Base-by-base conservation (phyloP, 345 rosid genomes). In the Acer saccharum region DNA sequence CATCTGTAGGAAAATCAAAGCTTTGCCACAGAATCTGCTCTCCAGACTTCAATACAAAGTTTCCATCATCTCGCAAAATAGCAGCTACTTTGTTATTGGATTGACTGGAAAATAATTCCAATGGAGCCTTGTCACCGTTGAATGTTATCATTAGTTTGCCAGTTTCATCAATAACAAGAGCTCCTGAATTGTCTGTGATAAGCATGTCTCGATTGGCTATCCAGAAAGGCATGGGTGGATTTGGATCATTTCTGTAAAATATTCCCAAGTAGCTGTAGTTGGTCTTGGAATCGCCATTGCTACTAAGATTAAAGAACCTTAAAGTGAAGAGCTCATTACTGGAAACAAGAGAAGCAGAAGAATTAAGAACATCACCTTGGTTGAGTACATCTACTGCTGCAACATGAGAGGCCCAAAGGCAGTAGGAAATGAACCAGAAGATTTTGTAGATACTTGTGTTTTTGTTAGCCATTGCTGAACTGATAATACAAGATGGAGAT, bases 51-150 rank as follows among this genome's bases (percentile, higher is more conserved):
- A 68, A 68, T 11, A 68, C 72, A 20, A 68, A 68, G 54, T 68
- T 68, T 44, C 72, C 72, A 41, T 44, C 16, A 44, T 68, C 72
- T 68, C 44, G 29, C 57, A 68, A 44, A n/a, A 39, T 25, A 46
- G 57, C 72, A 68, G 9, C 3, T 46, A 44, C 14, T 4, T 44
- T 43, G 14, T 32, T 11, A 11, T 23, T 21, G 23, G 57, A 68
- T 46, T 8, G 72, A 68, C 27, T 29, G n/a, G 72, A 41, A 32
- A n/a, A 68, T 20, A 68, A 20, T 13, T 44, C 16, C 4, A 44
- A 2, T 3, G 63, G 13, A 68, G 54, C 7, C 13, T 8, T 6
- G 3, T 32, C 25, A 3, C 10, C 14, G 23, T n/a, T 4, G 16
- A 43, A 20, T 10, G 29, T 43, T 18, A 68, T 44, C 8, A 20